phyloP scores from a whole-genome alignment of 2,329 filamentous ascomycete species.

The Fusarium hainanense region DNA sequence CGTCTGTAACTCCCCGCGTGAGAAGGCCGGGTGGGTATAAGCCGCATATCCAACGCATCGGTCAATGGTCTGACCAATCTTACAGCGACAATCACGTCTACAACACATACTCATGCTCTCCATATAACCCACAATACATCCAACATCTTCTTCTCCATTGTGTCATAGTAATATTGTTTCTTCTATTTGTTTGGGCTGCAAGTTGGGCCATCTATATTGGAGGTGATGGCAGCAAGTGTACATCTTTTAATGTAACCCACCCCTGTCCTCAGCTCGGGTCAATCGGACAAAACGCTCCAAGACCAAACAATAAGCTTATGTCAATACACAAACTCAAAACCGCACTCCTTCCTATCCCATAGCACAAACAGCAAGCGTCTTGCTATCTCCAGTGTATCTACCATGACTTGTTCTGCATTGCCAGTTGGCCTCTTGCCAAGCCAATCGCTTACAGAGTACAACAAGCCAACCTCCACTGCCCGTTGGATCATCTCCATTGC shows the following conservation, averaged over 20 bases:
- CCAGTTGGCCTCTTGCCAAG: background rate
- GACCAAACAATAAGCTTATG: conserved; percentile 6
- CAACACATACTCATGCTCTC: too few relatives aligned
- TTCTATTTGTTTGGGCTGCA: too few relatives aligned
- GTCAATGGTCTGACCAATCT: background rate
- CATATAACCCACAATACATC: too few relatives aligned
- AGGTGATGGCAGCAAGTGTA: background rate
- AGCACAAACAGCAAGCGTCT: background rate
- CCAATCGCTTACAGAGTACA: background rate
- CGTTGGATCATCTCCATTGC: conserved; percentile 10
- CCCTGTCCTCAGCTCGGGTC: conserved; percentile 25
- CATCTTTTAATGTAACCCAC: conserved; percentile 9
- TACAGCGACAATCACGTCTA: background rate
- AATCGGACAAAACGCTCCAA: conserved; percentile 6
- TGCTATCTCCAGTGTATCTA: background rate
- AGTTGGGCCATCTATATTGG: too few relatives aligned
- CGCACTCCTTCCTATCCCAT: too few relatives aligned
- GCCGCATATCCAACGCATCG: background rate
- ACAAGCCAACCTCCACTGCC: background rate
- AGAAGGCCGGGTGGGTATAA: conserved; percentile 1
- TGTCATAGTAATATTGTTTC: too few relatives aligned
- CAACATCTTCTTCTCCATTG: too few relatives aligned
- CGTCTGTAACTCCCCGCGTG: background rate
- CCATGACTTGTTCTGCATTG: background rate
- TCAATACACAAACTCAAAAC: background rate